phyloP scores from a whole-genome alignment of 225 moss, liverwort and hornwort species.

The Straminergon stramineum region DNA sequence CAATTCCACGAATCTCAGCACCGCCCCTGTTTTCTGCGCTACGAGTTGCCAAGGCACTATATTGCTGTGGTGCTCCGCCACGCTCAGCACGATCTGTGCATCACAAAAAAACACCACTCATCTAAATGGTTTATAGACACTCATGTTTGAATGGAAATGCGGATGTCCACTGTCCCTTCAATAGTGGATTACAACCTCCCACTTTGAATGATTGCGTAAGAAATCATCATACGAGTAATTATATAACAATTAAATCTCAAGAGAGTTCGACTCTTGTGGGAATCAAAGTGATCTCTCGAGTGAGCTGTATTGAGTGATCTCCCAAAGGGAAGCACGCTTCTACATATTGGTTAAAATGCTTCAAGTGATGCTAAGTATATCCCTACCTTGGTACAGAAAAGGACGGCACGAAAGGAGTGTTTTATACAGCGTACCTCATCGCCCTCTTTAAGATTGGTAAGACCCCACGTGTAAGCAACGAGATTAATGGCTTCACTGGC shows the following conservation, averaged over 20 bases:
- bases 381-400: neutral
- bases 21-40: constrained; percentile 65
- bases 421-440: constrained; percentile 50
- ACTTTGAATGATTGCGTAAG: neutral
- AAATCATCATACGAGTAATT: neutral
- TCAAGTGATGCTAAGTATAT: neutral
- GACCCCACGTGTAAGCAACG: constrained; percentile 77
- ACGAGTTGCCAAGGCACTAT: constrained; percentile 88
- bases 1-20: constrained; percentile 69
- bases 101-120: neutral
- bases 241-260: neutral
- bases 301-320: neutral
- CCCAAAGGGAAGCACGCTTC: neutral
- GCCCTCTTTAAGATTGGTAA: constrained; percentile 60
- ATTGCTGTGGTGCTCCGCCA: constrained; percentile 96
- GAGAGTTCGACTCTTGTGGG: neutral
- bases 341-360: neutral
- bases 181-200: neutral
- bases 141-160: neutral
- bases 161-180: neutral
- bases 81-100: constrained; percentile 62
- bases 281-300: neutral
- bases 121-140: neutral
- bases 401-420: neutral
- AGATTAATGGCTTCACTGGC: constrained; percentile 95